phyloP scores from a whole-genome alignment of 352 stramenopile genomes.

The Pythium dissotocum region DNA sequence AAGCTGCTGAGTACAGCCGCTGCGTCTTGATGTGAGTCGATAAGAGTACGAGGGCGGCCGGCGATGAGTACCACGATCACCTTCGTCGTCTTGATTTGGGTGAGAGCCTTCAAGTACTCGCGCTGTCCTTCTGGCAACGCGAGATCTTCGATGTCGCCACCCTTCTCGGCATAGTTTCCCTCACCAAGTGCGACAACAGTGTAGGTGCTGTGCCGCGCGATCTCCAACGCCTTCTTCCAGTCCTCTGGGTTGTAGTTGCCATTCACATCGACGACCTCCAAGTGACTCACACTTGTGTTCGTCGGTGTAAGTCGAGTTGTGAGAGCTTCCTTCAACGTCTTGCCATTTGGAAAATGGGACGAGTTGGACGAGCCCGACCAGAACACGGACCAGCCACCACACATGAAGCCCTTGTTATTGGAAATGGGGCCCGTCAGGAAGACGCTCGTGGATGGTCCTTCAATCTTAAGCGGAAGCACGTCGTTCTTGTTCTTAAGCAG shows the following conservation, averaged over 20 bases:
- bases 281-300: conserved; percentile 28
- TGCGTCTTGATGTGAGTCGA: conserved; percentile 40
- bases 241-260: conserved; percentile 40
- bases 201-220: conserved; percentile 62
- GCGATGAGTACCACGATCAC: conserved; percentile 71
- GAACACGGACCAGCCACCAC: conserved; percentile 69
- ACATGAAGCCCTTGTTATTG: conserved; percentile 72
- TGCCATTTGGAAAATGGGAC: conserved; percentile 61
- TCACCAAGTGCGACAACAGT: conserved; percentile 80
- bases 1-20: conserved; percentile 70
- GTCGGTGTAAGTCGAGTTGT: not conserved
- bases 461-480: conserved; percentile 39
- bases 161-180: conserved; percentile 80
- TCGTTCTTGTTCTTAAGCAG: conserved; percentile 70
- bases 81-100: conserved; percentile 51
- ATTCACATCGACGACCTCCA: conserved; percentile 54
- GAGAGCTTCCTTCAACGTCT: conserved; percentile 58
- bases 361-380: conserved; percentile 69
- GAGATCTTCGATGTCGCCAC: conserved; percentile 64
- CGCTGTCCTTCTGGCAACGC: conserved; percentile 58
- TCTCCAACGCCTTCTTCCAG: conserved; percentile 36
- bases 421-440: conserved; percentile 67
- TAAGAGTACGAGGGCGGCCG: conserved; percentile 64
- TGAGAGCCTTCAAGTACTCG: conserved; percentile 61
- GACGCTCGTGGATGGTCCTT: conserved; percentile 20